Evolutionary conservation across 305 asterid genomes (phyloP).

Genomic region (Fraxinus angustifolia): DNA sequence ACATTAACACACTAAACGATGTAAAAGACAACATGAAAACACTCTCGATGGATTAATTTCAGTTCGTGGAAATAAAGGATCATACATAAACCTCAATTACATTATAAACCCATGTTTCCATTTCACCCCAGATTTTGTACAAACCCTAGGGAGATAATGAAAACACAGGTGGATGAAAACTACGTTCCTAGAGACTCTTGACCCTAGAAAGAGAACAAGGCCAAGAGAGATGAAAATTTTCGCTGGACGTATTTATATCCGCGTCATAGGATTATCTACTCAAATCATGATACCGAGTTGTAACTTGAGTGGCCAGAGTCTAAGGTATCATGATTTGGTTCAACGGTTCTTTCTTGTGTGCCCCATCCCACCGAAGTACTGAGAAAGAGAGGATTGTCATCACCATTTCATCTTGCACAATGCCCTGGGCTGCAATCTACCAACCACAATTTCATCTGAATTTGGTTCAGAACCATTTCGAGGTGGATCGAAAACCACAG

Average conservation of each 20-base stretch:
- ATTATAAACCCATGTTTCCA: slow-evolving; percentile 34
- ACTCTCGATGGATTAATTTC: background rate
- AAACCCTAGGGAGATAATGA: slow-evolving; percentile 33
- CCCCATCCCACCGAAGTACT: background rate
- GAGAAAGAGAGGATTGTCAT: background rate
- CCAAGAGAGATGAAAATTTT: background rate
- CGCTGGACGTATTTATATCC: background rate
- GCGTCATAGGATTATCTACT: background rate
- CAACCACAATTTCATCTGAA: slow-evolving; percentile 16
- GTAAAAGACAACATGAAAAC: background rate
- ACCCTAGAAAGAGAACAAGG: background rate
- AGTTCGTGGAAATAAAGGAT: background rate
- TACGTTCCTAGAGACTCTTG: background rate
- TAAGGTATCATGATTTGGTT: background rate
- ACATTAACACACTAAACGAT: background rate
- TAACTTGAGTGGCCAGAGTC: background rate
- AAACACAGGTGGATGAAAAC: slow-evolving; percentile 27
- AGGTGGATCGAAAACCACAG: slow-evolving; percentile 49
- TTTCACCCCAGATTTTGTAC: slow-evolving; percentile 32
- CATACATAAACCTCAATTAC: background rate
- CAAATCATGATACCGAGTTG: background rate
- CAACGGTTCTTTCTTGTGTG: background rate
- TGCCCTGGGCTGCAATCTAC: background rate
- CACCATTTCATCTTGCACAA: background rate
- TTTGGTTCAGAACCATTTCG: slow-evolving; percentile 35